These are phyloP conservation scores for Dioscorea alata DNA, from an alignment of 106 monocot species.

Conservation along the genomic window DNA sequence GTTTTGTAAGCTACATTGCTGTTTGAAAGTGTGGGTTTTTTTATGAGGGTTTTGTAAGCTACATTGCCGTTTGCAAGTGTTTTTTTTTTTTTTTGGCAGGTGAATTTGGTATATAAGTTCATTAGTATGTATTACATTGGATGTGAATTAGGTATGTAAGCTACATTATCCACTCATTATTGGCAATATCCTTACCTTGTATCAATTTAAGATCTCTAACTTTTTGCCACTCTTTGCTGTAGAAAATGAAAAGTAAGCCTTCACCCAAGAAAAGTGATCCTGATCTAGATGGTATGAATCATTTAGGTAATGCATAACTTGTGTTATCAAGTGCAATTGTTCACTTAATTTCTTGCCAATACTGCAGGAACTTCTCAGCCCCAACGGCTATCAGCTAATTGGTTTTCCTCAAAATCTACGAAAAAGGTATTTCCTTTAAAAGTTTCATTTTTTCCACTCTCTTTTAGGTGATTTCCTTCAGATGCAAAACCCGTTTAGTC, in stretches of 20 bases:
- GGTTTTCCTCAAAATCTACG: constrained; percentile 71
- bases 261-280: constrained; percentile 42
- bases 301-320: not conserved
- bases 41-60: too few species aligned
- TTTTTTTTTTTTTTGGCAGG: too few species aligned
- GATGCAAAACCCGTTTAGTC: too few species aligned
- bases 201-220: not conserved
- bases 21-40: too few species aligned
- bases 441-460: too few species aligned
- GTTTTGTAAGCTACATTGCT: too few species aligned
- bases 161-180: too few species aligned
- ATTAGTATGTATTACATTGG: too few species aligned
- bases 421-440: constrained; percentile 57
- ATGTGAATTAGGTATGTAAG: too few species aligned
- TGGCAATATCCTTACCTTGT: not conserved
- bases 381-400: constrained; percentile 35
- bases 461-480: not conserved
- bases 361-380: constrained; percentile 34
- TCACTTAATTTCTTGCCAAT: not conserved
- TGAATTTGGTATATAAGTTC: too few species aligned
- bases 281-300: constrained; percentile 45
- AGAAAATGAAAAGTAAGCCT: constrained; percentile 42
- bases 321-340: not conserved
- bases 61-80: too few species aligned
- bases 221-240: constrained; percentile 6